Percentiles rank a stretch among this genome's conserved stretches.
Conservation (phyloP, 441 rosid species). For the Mallotus japonicus region DNA sequence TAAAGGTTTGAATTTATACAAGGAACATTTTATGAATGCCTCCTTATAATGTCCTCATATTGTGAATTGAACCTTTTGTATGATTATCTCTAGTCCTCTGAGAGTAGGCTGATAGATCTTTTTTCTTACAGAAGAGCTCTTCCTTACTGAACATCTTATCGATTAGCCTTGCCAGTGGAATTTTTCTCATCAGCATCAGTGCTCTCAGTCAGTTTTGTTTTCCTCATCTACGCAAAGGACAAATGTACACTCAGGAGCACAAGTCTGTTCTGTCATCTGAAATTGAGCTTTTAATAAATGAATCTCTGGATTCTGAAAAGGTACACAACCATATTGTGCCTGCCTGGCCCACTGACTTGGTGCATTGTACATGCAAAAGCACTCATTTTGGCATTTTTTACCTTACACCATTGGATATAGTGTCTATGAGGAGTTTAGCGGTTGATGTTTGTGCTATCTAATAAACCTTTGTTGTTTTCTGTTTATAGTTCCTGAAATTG, state of each 20-base stretch:
- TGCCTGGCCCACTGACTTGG: not conserved
- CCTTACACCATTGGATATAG: not conserved
- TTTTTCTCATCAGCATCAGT: conserved; percentile 49
- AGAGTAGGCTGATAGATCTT: conserved; percentile 20
- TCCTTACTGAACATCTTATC: conserved; percentile 53
- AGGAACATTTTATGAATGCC: not conserved
- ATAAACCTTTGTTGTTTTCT: not conserved
- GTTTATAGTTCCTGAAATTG: not conserved
- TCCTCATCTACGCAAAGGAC: conserved; percentile 42
- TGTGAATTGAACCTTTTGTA: not conserved
- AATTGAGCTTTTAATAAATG: conserved; percentile 34
- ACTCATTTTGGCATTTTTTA: not conserved
- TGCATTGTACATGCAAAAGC: not conserved
- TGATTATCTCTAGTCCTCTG: conserved; percentile 7
- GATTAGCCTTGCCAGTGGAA: conserved; percentile 59
- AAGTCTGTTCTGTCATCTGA: conserved; percentile 39
- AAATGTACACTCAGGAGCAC: conserved; percentile 32
- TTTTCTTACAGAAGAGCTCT: conserved; percentile 52
- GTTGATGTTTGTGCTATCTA: not conserved
- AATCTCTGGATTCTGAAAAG: conserved; percentile 48
- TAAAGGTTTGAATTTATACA: conserved; percentile 48
- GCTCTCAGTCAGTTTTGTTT: conserved; percentile 42
- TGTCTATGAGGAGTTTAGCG: not conserved
- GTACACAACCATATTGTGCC: conserved; percentile 30
- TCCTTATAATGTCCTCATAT: not conserved